phyloP scores from a whole-genome alignment of 208 protist genomes.

The Phytomonas sp. region DNA sequence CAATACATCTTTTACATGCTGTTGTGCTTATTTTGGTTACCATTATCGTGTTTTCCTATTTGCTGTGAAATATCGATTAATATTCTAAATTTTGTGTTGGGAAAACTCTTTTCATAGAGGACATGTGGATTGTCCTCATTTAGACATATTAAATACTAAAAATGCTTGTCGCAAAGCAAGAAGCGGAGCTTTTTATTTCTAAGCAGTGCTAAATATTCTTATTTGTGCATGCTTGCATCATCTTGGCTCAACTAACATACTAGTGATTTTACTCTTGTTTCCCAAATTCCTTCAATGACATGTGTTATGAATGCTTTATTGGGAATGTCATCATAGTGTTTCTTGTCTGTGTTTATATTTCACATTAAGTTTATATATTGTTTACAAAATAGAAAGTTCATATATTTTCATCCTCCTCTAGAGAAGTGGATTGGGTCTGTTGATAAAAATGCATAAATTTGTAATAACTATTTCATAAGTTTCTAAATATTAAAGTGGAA shows the following conservation, averaged over 20 bases:
- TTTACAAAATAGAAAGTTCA: background rate
- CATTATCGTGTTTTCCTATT: background rate
- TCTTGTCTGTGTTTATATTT: background rate
- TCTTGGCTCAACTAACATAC: constrained; percentile 4
- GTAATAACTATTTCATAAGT: background rate
- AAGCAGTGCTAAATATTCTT: background rate
- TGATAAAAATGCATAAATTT: background rate
- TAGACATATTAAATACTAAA: background rate
- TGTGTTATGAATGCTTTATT: background rate
- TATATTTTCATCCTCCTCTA: background rate
- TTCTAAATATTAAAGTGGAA: background rate
- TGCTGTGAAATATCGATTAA: background rate
- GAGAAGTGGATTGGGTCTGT: background rate
- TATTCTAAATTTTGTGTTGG: background rate
- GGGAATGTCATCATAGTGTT: background rate
- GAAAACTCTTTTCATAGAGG: background rate
- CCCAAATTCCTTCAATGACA: background rate
- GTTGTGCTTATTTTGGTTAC: background rate
- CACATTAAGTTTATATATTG: background rate
- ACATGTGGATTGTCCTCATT: background rate
- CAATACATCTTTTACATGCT: background rate
- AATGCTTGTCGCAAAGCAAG: background rate
- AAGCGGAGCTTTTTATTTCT: background rate
- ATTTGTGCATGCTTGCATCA: constrained; percentile 5
- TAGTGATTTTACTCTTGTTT: constrained; percentile 3